These are phyloP conservation scores for Lolium perenne DNA, from an alignment of 176 grass and related monocot species.

Conservation along the genomic window DNA sequence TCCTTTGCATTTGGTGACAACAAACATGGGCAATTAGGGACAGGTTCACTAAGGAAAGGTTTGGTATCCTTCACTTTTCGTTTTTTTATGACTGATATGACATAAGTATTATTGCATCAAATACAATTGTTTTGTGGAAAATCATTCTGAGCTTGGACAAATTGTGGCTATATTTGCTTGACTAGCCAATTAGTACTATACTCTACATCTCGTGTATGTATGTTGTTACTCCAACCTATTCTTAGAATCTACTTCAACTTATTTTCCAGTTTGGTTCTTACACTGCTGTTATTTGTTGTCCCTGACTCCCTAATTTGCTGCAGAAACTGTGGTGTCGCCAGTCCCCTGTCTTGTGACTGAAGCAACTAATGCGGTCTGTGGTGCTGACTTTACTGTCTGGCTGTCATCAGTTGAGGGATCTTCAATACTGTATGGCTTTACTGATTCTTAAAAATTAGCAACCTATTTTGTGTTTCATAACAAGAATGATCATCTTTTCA, in stretches of 20 bases:
- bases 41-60: constrained; percentile 78
- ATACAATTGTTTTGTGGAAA: constrained; percentile 13
- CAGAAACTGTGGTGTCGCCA: constrained; percentile 79
- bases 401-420: constrained; percentile 86
- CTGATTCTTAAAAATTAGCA: constrained; percentile 20
- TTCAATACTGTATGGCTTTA: constrained; percentile 85
- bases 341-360: constrained; percentile 73
- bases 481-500: neutral
- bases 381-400: constrained; percentile 97
- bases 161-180: constrained; percentile 12
- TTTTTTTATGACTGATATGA: neutral
- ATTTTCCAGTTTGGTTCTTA: neutral
- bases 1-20: constrained; percentile 92
- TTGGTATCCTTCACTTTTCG: constrained; percentile 23
- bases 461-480: neutral
- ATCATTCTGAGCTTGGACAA: neutral
- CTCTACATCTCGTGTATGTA: neutral
- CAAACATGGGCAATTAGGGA: constrained; percentile 87
- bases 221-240: neutral
- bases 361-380: constrained; percentile 76
- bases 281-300: constrained; percentile 20
- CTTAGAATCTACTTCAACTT: neutral
- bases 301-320: constrained; percentile 38
- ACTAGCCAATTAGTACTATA: neutral
- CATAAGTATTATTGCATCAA: neutral